Conservation (phyloP, 75 land plant species). For the Azolla pinnata region DNA sequence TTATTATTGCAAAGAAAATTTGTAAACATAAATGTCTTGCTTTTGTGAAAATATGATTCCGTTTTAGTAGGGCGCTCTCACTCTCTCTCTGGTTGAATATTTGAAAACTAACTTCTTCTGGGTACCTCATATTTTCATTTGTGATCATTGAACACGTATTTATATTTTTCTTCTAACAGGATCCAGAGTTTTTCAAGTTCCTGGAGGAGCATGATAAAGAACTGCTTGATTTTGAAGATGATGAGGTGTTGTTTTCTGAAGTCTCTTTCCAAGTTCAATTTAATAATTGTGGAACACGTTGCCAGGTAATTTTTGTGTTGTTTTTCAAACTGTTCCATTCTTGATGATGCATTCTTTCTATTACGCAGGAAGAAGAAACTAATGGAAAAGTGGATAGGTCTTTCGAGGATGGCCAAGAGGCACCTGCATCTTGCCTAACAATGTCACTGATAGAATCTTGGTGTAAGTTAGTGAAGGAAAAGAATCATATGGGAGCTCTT, state of each 20-base stretch:
- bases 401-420: no score
- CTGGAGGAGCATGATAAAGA: slow-evolving; percentile 76
- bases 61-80: not conserved
- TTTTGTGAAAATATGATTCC: no score
- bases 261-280: not conserved
- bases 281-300: no score
- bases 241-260: slow-evolving; percentile 38
- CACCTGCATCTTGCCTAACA: slow-evolving; percentile 35
- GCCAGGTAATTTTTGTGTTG: no score
- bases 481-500: slow-evolving; percentile 44
- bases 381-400: no score
- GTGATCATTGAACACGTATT: slow-evolving; percentile 9
- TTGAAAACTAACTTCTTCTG: no score
- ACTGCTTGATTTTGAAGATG: slow-evolving; percentile 77
- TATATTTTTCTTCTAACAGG: slow-evolving; percentile 31
- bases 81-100: no score
- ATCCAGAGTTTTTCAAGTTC: slow-evolving; percentile 82
- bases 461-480: slow-evolving; percentile 42
- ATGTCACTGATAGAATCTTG: slow-evolving; percentile 62
- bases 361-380: slow-evolving; percentile 10
- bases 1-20: not conserved
- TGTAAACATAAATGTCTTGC: not conserved
- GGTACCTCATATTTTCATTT: not conserved
- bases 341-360: no score
- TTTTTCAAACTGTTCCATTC: no score